Conservation (phyloP, 768 basidiomycete species). For the Psilocybe sp. region DNA sequence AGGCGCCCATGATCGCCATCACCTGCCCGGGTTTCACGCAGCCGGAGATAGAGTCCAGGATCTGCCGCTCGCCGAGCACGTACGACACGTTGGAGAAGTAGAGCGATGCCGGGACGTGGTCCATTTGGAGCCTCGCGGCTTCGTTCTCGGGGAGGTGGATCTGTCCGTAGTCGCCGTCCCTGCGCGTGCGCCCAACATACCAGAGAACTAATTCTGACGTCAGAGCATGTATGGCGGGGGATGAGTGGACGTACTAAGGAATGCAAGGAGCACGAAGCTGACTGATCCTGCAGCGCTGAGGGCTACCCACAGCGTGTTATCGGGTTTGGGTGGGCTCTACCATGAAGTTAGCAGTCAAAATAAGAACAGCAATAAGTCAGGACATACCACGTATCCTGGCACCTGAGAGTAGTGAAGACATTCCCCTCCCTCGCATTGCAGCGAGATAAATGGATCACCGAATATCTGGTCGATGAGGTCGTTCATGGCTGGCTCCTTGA, state of each 20-base stretch:
- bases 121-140: slow-evolving; percentile 82
- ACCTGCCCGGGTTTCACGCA: slow-evolving; percentile 85
- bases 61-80: slow-evolving; percentile 57
- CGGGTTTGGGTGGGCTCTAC: slow-evolving; percentile 77
- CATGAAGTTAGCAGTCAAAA: not conserved
- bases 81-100: slow-evolving; percentile 88
- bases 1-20: slow-evolving; percentile 96
- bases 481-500: slow-evolving; percentile 98
- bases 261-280: slow-evolving; percentile 67
- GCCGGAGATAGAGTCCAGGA: slow-evolving; percentile 83
- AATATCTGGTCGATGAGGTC: slow-evolving; percentile 90
- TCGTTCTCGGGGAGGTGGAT: slow-evolving; percentile 82
- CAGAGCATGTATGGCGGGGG: not conserved
- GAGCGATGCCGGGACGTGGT: slow-evolving; percentile 92
- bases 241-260: slow-evolving; percentile 41
- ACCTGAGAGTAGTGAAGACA: slow-evolving; percentile 93
- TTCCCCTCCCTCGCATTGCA: slow-evolving; percentile 87
- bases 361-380: not conserved
- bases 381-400: slow-evolving; percentile 40
- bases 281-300: slow-evolving; percentile 80
- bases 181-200: slow-evolving; percentile 81
- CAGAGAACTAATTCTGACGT: slow-evolving; percentile 56
- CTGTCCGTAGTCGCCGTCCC: slow-evolving; percentile 62
- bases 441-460: slow-evolving; percentile 86
- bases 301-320: slow-evolving; percentile 79